Evolutionary conservation across 2,329 filamentous ascomycete species (phyloP), one percentile per base, ranked within the genome.

Genomic region (Mycocentrospora acerina): DNA sequence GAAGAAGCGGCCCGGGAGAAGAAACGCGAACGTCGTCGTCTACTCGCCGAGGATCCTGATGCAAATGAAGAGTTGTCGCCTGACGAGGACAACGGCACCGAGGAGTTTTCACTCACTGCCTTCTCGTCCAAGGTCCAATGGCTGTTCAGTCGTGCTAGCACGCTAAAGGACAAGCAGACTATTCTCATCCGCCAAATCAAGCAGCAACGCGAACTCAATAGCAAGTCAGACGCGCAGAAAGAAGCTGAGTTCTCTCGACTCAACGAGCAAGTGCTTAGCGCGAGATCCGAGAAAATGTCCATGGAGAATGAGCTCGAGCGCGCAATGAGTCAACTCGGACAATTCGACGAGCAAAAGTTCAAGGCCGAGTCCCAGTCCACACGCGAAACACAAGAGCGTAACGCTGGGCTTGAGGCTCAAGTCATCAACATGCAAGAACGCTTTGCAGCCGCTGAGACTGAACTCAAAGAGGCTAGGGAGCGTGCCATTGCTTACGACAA

Each of bases 121-220:
- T 94, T 97, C 64, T 85, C 83, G 12, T 73, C 80, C 7, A 88
- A 88, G 57, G 82, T 97, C 1, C 85, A 90, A 56, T 86, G 82
- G 70, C 72, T 96, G 4, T 88, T 90, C 60, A 76, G 77, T 27
- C 86, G 88, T 42, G 80, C 88, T n/a, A 85, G 83, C 13, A 80
- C 80, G 14, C 73, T 96, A 24, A 84, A 88, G 46, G 88, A 95
- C 55, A 90, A 97, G 62, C 94, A 95, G 63, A 81, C 82, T 32
- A 90, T 95, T 15, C 77, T 97, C 7, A 86, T 91, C 58, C 82
- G 90, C 29, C 90, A 97, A 65, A 91, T 96, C 58, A 91, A 95
- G 70, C 90, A 97, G 64, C 91, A 97, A 69, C 86, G 90, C 42
- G 89, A 95, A 60, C 78, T 96, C 40, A 95, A 95, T 69, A 90